A percentile compares a stretch with the other conserved stretches of the same genome.
Evolutionary conservation across 176 grass and related monocot genomes (phyloP).

Genomic region (Typha latifolia): DNA sequence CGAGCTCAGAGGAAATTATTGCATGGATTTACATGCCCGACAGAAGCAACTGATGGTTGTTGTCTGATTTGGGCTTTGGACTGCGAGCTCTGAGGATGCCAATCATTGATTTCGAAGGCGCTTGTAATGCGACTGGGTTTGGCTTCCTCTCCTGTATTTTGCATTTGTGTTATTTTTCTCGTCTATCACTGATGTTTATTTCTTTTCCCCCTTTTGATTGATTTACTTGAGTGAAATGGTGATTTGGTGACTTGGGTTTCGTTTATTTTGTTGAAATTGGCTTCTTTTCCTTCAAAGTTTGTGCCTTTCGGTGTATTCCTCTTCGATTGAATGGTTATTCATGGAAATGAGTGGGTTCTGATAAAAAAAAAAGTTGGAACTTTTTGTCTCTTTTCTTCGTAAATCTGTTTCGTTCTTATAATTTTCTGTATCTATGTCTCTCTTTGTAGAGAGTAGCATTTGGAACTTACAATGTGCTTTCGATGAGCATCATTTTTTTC

Average conservation of each 20-base stretch:
- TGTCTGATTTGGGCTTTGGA: not conserved
- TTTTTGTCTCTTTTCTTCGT: not conserved
- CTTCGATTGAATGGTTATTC: not conserved
- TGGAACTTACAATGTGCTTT: too few relatives aligned
- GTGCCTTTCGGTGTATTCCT: not conserved
- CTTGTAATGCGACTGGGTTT: not conserved
- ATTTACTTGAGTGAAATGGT: not conserved
- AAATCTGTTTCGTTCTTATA: too few relatives aligned
- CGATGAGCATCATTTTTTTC: too few relatives aligned
- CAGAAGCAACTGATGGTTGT: not conserved
- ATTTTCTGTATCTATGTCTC: too few relatives aligned
- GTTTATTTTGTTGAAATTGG: not conserved
- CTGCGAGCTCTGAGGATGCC: not conserved
- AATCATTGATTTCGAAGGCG: slow-evolving; percentile 2
- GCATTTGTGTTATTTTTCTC: not conserved
- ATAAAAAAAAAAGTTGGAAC: not conserved
- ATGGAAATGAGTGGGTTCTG: not conserved
- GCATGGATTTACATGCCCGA: slow-evolving; percentile 5
- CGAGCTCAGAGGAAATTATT: not conserved
- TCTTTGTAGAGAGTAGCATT: too few relatives aligned
- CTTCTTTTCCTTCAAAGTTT: not conserved
- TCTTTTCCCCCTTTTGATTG: not conserved
- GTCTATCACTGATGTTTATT: not conserved
- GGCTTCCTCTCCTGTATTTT: not conserved
- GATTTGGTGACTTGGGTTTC: not conserved